phyloP scores from a whole-genome alignment of 2,329 filamentous ascomycete genomes.

The Colletotrichum truncatum region DNA sequence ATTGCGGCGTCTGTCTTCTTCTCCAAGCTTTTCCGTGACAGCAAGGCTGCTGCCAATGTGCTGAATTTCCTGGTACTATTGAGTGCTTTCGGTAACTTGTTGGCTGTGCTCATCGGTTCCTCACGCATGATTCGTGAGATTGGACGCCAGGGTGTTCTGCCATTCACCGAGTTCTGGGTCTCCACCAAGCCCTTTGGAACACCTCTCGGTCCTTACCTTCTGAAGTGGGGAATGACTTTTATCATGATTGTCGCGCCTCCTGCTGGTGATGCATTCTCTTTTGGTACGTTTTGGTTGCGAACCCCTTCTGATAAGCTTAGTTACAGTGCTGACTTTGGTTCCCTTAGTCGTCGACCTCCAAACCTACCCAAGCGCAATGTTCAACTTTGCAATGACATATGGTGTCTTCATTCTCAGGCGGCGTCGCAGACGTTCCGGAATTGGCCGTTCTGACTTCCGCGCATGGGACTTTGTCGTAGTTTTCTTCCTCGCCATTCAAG shows the following conservation, averaged over 20 bases:
- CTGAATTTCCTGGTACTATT: constrained; percentile 67
- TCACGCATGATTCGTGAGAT: constrained; percentile 69
- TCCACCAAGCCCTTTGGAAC: constrained; percentile 72
- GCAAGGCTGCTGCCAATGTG: constrained; percentile 54
- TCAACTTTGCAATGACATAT: constrained; percentile 63
- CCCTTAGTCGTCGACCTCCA: constrained; percentile 63
- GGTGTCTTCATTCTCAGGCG: constrained; percentile 68
- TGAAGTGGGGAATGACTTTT: constrained; percentile 66
- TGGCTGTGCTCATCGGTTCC: constrained; percentile 63
- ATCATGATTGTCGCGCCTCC: constrained; percentile 69
- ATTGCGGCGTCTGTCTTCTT: constrained; percentile 69
- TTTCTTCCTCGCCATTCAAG: constrained; percentile 67
- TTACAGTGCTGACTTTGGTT: neutral
- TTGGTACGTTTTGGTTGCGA: constrained; percentile 47
- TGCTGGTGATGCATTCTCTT: constrained; percentile 72
- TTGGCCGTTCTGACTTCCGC: constrained; percentile 60
- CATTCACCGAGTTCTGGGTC: constrained; percentile 69
- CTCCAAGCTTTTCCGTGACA: constrained; percentile 62
- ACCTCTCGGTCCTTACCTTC: constrained; percentile 64
- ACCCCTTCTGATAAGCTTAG: neutral
- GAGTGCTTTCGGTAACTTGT: constrained; percentile 67
- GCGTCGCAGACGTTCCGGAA: constrained; percentile 58
- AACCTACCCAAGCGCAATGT: constrained; percentile 67
- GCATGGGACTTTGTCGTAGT: constrained; percentile 67
- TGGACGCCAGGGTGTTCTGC: constrained; percentile 69